Conservation (phyloP, 2,329 filamentous ascomycete genomes). For the Sphaerulina musiva region DNA sequence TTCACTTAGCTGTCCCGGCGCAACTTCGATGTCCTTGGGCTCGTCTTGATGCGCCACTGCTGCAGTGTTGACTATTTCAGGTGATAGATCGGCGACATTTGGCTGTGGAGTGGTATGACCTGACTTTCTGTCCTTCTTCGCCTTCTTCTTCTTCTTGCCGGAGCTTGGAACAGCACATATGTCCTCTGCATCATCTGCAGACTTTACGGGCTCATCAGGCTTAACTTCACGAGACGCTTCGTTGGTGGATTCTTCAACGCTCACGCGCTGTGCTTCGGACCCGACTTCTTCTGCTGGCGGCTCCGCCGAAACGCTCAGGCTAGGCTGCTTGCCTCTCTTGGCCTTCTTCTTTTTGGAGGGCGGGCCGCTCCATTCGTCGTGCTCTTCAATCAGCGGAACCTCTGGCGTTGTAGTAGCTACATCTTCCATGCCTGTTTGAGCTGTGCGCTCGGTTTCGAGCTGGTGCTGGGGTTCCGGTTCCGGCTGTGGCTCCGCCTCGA, state of each 20-base stretch:
- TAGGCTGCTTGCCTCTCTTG: conserved; percentile 39
- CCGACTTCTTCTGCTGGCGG: neutral
- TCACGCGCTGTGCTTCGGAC: neutral
- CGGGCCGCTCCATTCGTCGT: conserved; percentile 1
- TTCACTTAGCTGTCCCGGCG: neutral
- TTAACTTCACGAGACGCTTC: no score
- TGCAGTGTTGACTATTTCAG: neutral
- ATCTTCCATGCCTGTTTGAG: neutral
- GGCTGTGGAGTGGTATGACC: no score
- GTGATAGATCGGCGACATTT: neutral
- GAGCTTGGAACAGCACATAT: neutral
- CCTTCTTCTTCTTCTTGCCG: conserved; percentile 5
- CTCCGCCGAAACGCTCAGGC: conserved; percentile 23
- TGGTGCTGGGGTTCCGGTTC: neutral
- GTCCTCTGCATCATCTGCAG: conserved; percentile 2
- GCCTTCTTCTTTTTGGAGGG: conserved; percentile 29
- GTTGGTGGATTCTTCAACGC: no score
- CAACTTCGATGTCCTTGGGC: neutral
- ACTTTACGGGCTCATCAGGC: no score
- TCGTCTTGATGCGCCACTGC: neutral
- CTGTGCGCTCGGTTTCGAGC: neutral
- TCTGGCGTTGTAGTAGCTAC: neutral
- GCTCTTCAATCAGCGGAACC: neutral
- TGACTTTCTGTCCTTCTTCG: neutral
- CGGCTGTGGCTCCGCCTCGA: neutral